A percentile compares a stretch with the other conserved stretches of the same genome.
Conservation (phyloP, 108 stramenopile species). For the Ochromonas danica region DNA sequence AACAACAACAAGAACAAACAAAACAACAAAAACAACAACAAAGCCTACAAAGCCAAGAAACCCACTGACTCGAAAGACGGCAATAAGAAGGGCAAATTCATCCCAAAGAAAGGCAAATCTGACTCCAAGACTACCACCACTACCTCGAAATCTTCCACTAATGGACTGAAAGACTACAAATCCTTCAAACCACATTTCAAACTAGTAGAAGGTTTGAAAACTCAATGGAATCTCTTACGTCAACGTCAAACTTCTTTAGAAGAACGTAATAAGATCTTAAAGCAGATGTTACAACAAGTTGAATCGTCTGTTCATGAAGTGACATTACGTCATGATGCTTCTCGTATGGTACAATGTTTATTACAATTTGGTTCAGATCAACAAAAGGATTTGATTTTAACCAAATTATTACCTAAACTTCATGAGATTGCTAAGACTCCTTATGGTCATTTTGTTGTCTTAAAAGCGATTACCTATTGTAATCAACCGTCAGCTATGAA, state of each 20-base stretch:
- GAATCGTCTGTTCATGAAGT: conserved; percentile 55
- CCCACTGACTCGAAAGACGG: too few relatives aligned
- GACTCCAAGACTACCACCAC: too few relatives aligned
- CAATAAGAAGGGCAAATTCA: too few relatives aligned
- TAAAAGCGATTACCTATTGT: conserved; percentile 83
- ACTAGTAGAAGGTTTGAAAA: conserved; percentile 4
- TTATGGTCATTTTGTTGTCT: conserved; percentile 81
- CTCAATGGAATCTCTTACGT: conserved; percentile 50
- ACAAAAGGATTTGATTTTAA: conserved; percentile 37
- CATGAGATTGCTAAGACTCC: conserved; percentile 77
- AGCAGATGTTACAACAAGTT: conserved; percentile 44
- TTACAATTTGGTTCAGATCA: conserved; percentile 70
- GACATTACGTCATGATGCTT: conserved; percentile 83
- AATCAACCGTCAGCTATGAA: conserved; percentile 49
- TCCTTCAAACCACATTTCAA: too few relatives aligned
- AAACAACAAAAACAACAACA: too few relatives aligned
- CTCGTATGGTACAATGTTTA: conserved; percentile 78
- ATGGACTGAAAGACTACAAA: too few relatives aligned
- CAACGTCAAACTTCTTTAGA: conserved; percentile 3
- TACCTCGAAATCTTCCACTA: too few relatives aligned
- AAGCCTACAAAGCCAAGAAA: too few relatives aligned
- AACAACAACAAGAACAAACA: too few relatives aligned
- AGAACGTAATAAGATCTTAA: conserved; percentile 43
- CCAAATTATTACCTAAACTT: conserved; percentile 49
- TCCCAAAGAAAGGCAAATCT: too few relatives aligned